Evolutionary conservation across 2,329 filamentous ascomycete species (phyloP), one percentile per base, ranked within the genome.

Genomic region (Pseudopithomyces chartarum): DNA sequence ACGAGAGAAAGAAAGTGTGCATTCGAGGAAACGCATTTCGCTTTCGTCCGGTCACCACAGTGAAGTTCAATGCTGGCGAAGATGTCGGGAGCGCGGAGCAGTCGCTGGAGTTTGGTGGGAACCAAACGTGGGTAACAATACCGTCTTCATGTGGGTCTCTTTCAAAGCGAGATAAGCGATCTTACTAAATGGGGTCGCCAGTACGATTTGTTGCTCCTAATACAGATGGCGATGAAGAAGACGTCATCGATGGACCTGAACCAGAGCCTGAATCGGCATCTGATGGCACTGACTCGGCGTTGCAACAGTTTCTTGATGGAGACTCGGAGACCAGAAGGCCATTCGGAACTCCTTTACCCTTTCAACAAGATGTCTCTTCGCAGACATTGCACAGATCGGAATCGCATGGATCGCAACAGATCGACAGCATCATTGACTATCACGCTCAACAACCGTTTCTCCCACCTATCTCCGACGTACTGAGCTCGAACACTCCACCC

Each of bases 31-130:
- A 70, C 49, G 63, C 67, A 8, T 70, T 69, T 57, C 69, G 67
- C 51, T 71, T 71, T 52, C 64, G 69, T 3, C 65, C 65, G 23
- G 69, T 71, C 17, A 71, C 62, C 23, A 51, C 65, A 5, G 69
- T 71, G 36, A 71, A 71, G 49, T 71, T 69, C 55, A 71, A 71
- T 55, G 69, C 69, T 11, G 69, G 67, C 17, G 69, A 70, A 54
- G 66, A 70, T 39, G 61, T 69, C 48, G 69, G 66, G 15, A 69
- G 65, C 29, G 67, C 66, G 5, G 69, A 70, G 49, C 69, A 71
- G 51, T 64, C 61, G 17, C 57, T 71, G 20, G 63, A 69, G 33
- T 71, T 71, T 43, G 56, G 57, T 12, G 55, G 52, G 29, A 63
- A 55, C 32, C 66, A 70, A 55, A 69, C 60, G 51, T 71, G 69